Conservation (phyloP, 768 basidiomycete genomes). For the Tricholomella constricta region DNA sequence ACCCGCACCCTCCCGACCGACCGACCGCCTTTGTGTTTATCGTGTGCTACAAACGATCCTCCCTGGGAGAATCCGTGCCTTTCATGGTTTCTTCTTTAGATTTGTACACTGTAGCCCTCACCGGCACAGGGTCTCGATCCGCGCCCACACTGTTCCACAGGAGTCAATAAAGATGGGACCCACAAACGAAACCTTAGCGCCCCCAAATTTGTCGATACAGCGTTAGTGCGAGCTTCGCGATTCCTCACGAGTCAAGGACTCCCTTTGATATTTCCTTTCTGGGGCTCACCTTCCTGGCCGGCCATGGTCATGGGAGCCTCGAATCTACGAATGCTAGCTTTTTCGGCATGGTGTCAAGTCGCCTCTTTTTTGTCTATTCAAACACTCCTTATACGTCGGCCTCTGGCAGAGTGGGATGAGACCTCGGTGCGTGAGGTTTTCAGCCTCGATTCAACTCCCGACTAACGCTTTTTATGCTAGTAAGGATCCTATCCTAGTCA, state of each 20-base stretch:
- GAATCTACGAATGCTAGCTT: neutral
- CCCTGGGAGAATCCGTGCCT: too few relatives aligned
- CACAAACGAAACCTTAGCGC: neutral
- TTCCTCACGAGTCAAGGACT: neutral
- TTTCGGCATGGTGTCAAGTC: neutral
- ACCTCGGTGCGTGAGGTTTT: neutral
- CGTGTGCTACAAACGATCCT: too few relatives aligned
- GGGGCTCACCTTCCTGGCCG: neutral
- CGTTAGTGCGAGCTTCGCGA: neutral
- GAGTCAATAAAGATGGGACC: neutral
- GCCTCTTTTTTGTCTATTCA: neutral
- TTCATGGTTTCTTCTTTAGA: neutral
- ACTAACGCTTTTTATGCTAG: too few relatives aligned
- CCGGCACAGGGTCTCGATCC: neutral
- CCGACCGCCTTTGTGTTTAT: neutral
- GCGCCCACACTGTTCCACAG: neutral
- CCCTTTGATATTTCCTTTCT: constrained; percentile 7
- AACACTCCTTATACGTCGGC: neutral
- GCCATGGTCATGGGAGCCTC: neutral
- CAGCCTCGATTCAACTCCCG: too few relatives aligned
- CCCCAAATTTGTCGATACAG: neutral
- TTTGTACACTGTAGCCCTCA: too few relatives aligned
- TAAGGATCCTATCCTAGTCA: too few relatives aligned
- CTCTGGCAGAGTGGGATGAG: neutral
- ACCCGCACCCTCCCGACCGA: too few relatives aligned